A percentile compares a stretch with the other conserved stretches of the same genome.
These are phyloP conservation scores for Fusarium odoratissimum DNA, from an alignment of 2,329 filamentous ascomycete species.

Conservation along the genomic window DNA sequence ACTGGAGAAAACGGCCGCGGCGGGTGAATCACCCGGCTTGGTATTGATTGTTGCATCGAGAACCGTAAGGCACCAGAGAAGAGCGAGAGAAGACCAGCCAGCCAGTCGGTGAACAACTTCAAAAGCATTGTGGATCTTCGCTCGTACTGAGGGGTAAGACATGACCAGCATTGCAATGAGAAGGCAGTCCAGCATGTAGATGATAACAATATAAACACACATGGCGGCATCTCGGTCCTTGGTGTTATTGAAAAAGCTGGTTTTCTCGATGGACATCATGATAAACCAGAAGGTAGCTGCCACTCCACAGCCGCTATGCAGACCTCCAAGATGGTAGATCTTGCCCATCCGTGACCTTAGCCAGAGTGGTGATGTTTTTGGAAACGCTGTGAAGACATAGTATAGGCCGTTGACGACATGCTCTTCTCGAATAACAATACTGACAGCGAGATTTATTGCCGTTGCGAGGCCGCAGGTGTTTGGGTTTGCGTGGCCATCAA, in stretches of 20 bases:
- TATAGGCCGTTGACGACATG: slow-evolving; percentile 60
- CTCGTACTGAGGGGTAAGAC: slow-evolving; percentile 28
- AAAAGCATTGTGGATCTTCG: slow-evolving; percentile 28
- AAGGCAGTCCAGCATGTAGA: slow-evolving; percentile 27
- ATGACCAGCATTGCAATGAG: slow-evolving; percentile 28
- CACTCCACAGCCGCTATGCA: slow-evolving; percentile 33
- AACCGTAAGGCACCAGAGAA: slow-evolving; percentile 47
- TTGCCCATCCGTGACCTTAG: slow-evolving; percentile 55
- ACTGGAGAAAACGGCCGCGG: slow-evolving; percentile 46
- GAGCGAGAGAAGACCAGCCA: slow-evolving; percentile 29
- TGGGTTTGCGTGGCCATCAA: slow-evolving; percentile 45
- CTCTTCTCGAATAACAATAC: slow-evolving; percentile 61
- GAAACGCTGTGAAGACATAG: slow-evolving; percentile 52
- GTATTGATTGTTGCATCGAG: slow-evolving; percentile 66
- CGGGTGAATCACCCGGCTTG: slow-evolving; percentile 56
- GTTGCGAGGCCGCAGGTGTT: slow-evolving; percentile 51
- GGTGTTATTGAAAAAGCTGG: background rate
- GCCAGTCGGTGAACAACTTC: slow-evolving; percentile 32
- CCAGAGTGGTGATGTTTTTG: slow-evolving; percentile 54
- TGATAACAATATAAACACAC: slow-evolving; percentile 21
- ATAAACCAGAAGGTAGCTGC: slow-evolving; percentile 34
- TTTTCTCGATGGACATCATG: slow-evolving; percentile 34
- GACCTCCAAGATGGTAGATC: slow-evolving; percentile 59
- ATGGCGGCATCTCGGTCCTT: background rate
- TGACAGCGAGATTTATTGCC: slow-evolving; percentile 56